These are phyloP conservation scores for Hypoxylon trugodes DNA, from an alignment of 495 filamentous ascomycete genomes.

Conservation along the genomic window DNA sequence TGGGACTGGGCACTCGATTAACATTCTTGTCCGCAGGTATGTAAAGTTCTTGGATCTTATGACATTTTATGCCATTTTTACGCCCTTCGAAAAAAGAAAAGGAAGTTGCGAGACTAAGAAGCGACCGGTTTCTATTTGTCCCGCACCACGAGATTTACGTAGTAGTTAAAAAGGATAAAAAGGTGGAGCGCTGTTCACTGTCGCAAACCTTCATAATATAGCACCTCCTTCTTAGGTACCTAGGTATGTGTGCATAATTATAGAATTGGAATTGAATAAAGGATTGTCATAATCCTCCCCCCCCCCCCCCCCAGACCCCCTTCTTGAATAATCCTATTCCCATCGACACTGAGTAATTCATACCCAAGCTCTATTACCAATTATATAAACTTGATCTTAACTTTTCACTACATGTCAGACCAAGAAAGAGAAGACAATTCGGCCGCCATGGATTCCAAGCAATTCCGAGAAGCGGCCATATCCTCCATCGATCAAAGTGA, in stretches of 20 bases:
- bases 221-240: background rate
- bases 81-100: slow-evolving; percentile 23
- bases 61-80: slow-evolving; percentile 14
- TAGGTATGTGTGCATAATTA: background rate
- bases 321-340: no score
- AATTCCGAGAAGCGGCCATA: slow-evolving; percentile 83
- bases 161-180: no score
- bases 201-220: background rate
- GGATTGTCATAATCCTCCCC: no score
- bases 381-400: background rate
- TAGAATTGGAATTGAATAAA: no score
- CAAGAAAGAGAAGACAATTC: background rate
- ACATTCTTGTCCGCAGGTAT: background rate
- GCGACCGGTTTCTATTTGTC: background rate
- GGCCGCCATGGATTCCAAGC: slow-evolving; percentile 76
- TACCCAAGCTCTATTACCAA: background rate
- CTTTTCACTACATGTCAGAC: background rate
- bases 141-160: background rate
- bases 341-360: background rate
- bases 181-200: slow-evolving; percentile 11
- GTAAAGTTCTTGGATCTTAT: slow-evolving; percentile 4
- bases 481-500: slow-evolving; percentile 86
- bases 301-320: no score
- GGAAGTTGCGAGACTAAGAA: background rate
- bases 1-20: background rate